Evolutionary conservation across 495 filamentous ascomycete species (phyloP).

Genomic region (Oidiodendron maius): DNA sequence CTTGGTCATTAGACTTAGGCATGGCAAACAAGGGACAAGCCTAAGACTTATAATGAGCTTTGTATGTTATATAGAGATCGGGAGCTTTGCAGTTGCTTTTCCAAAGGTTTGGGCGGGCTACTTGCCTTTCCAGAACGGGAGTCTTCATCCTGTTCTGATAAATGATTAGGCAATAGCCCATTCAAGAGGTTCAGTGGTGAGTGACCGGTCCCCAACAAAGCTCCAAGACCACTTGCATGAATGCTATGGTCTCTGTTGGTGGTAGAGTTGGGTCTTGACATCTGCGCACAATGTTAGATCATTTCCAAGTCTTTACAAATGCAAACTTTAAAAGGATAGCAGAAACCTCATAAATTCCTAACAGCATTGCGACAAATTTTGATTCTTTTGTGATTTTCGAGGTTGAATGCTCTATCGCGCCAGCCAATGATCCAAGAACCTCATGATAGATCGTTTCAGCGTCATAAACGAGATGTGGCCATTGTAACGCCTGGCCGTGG

Average conservation of each 20-base stretch:
- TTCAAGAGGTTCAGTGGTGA: constrained; percentile 6
- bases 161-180: background rate
- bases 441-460: constrained; percentile 23
- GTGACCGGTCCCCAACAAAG: constrained; percentile 2
- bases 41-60: background rate
- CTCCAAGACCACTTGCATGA: constrained; percentile 10
- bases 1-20: background rate
- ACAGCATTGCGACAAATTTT: constrained; percentile 18
- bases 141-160: background rate
- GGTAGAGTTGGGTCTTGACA: background rate
- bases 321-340: background rate
- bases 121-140: background rate
- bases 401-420: constrained; percentile 13
- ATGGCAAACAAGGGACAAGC: constrained; percentile 1
- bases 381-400: constrained; percentile 15
- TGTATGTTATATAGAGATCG: background rate
- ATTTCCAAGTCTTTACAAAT: too few relatives aligned
- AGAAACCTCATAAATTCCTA: constrained; percentile 32
- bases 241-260: constrained; percentile 2
- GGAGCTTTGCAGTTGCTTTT: too few relatives aligned
- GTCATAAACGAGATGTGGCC: constrained; percentile 20
- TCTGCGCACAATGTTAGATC: background rate
- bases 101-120: too few relatives aligned
- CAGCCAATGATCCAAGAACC: constrained; percentile 22
- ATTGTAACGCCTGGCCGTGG: constrained; percentile 21